Conservation (phyloP, 2,329 filamentous ascomycete species). For the Laburnicola sp. region DNA sequence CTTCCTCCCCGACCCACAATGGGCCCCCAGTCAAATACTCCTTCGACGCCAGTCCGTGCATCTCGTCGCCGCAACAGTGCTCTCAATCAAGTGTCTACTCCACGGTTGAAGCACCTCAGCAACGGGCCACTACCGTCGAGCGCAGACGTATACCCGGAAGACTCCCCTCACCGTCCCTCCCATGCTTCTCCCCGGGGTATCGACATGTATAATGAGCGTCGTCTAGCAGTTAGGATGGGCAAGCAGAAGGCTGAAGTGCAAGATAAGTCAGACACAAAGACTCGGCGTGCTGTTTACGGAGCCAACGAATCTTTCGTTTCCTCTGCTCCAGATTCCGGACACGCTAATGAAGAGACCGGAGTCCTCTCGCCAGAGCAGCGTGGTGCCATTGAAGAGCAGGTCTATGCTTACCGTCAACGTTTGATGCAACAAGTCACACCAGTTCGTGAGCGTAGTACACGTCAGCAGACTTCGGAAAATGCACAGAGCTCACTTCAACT, state of each 20-base stretch:
- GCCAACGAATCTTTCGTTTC: too few relatives aligned
- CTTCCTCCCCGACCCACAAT: too few relatives aligned
- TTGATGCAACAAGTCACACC: background rate
- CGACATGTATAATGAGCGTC: background rate
- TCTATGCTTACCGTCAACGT: background rate
- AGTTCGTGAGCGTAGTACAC: background rate
- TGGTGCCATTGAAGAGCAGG: background rate
- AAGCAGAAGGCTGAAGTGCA: background rate
- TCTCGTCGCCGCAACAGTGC: too few relatives aligned
- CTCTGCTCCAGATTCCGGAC: background rate
- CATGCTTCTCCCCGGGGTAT: background rate
- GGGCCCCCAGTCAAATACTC: too few relatives aligned
- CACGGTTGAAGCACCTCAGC: conserved; percentile 28
- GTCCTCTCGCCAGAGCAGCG: background rate
- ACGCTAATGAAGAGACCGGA: background rate
- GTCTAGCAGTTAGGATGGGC: too few relatives aligned
- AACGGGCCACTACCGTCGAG: conserved; percentile 36
- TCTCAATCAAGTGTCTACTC: background rate
- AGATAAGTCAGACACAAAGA: background rate
- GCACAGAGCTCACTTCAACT: too few relatives aligned
- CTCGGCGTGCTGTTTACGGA: too few relatives aligned
- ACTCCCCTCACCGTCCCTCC: conserved; percentile 14
- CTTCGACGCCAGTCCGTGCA: too few relatives aligned
- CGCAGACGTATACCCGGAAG: conserved; percentile 39
- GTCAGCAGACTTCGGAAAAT: too few relatives aligned